Percentiles rank a stretch among this genome's conserved stretches.
These are phyloP conservation scores for Berkeleyomyces basicola DNA, from an alignment of 2,329 filamentous ascomycete genomes.

Conservation along the genomic window DNA sequence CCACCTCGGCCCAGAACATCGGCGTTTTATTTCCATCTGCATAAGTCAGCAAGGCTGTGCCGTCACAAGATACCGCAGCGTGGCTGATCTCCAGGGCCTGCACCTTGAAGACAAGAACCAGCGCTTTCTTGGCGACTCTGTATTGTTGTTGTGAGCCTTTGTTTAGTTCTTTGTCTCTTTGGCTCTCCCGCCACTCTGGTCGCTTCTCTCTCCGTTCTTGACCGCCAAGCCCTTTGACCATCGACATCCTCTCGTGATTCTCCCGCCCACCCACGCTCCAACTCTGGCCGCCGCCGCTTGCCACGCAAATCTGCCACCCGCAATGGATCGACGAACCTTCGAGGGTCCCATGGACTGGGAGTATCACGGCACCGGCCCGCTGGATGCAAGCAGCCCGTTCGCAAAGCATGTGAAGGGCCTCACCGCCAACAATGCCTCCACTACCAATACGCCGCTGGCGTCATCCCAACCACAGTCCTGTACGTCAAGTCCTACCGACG, in stretches of 20 bases:
- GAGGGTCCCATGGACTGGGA: slow-evolving; percentile 53
- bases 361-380: slow-evolving; percentile 39
- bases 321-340: slow-evolving; percentile 38
- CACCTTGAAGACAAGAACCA: not conserved
- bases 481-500: not conserved
- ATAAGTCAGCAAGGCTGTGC: not conserved
- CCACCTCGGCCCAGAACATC: not conserved
- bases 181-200: not conserved
- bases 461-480: not conserved
- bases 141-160: not conserved
- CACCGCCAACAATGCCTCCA: slow-evolving; percentile 17
- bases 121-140: not conserved
- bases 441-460: not conserved
- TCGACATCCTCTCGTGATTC: no score
- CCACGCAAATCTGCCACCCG: not conserved
- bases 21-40: not conserved
- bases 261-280: no score
- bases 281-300: not conserved
- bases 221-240: not conserved
- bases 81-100: not conserved
- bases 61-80: not conserved
- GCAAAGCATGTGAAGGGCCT: slow-evolving; percentile 17
- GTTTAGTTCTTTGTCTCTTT: not conserved
- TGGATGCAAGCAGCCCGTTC: slow-evolving; percentile 47
- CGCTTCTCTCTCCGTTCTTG: not conserved